These are phyloP conservation scores for Lenwebbia sp. DNA, from an alignment of 345 rosid genomes.

Conservation along the genomic window DNA sequence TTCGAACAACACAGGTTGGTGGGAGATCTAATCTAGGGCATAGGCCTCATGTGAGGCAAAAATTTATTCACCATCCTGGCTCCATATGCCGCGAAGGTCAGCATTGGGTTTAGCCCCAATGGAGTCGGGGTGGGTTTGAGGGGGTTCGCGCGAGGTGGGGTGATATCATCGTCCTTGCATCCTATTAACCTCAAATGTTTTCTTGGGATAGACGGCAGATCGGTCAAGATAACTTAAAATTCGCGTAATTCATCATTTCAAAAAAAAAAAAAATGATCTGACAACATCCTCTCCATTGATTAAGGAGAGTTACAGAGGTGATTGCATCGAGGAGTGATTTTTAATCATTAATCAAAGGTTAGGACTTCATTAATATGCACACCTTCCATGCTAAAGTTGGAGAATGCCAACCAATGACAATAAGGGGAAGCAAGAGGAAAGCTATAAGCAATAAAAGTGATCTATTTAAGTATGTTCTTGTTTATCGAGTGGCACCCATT, in stretches of 20 bases:
- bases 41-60: rapidly evolving
- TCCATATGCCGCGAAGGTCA: not conserved
- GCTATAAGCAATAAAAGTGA: not conserved
- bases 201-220: not conserved
- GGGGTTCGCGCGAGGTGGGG: not conserved
- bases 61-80: not conserved
- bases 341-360: not conserved
- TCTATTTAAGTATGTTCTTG: not conserved
- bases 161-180: not conserved
- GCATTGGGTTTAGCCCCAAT: not conserved
- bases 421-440: not conserved
- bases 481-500: not conserved
- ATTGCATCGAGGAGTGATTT: not conserved
- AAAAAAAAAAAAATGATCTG: not conserved
- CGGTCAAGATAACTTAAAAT: not conserved
- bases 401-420: not conserved
- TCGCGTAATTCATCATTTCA: not conserved
- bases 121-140: not conserved
- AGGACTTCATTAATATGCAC: not conserved
- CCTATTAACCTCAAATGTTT: not conserved
- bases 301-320: not conserved
- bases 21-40: not conserved
- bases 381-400: not conserved
- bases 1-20: not conserved
- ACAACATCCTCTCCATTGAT: not conserved